Base-by-base conservation (phyloP, 495 filamentous ascomycete genomes). In the Penicillium antarcticum region DNA sequence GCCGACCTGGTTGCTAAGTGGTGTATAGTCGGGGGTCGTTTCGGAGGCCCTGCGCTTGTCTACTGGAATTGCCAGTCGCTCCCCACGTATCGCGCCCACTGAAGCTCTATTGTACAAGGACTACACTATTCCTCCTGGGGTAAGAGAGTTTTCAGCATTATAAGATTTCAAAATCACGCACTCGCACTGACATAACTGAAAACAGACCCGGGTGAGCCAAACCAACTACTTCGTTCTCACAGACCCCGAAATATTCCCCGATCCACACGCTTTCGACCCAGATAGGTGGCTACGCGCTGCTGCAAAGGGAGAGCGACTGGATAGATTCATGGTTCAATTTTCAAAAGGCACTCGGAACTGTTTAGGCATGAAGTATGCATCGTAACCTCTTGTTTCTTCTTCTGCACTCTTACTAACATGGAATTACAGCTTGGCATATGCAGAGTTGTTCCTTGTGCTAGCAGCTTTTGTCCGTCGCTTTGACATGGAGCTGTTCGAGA, bases 261-360 rank as follows among this genome's bases (percentile, higher is more conserved):
- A 78, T 8, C 72, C 80, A 0, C 51, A 71, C 4, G 54, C 53
- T 13, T 83, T 80, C 55, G 54, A 67, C 5, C 78, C 80, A 4
- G 73, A 78, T 10, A 68, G 80, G 18, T 84, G 77, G 77, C 57
- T 79, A 17, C 62, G 53, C 9, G 60, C 65, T 14, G 53, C 67
- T 7, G 60, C 51, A 5, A 60, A 58, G 18, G 63, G 67, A 2
- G 45, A 68, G n/a, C 57, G 52, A 19, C 45, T 77, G 3, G 64
- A 72, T 19, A 62, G 54, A 23, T 73, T 62, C 52, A 61, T 73
- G 11, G 68, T 78, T 4, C 63, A 62, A 11, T 80, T 77, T 45
- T 58, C 65, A 8, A 71, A 69, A 16, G 76, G 77, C 6, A 67
- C 52, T 23, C 63, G 76, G 24, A 63, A 58, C 19, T 80, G 76